Evolutionary conservation across 768 basidiomycete species (phyloP).

Genomic region (Dentipellis fragilis): DNA sequence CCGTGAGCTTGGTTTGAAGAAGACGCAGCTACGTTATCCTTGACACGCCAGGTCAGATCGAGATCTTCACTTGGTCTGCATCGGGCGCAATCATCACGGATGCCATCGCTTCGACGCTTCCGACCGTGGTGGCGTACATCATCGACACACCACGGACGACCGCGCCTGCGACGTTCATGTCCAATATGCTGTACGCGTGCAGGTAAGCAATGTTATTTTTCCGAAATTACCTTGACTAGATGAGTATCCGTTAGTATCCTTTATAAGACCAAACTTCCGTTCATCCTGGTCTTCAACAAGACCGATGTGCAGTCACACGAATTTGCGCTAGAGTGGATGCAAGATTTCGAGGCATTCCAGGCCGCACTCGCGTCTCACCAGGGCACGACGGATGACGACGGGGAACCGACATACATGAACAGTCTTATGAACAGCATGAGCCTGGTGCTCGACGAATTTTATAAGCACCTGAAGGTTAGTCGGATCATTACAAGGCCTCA

Average conservation of each 20-base stretch:
- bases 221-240: not conserved
- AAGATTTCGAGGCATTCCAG: conserved; percentile 94
- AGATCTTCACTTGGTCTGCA: conserved; percentile 99
- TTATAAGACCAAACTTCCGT: conserved; percentile 96
- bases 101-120: conserved; percentile 85
- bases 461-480: conserved; percentile 84
- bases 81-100: conserved; percentile 98
- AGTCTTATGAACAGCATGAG: conserved; percentile 99
- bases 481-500: not conserved
- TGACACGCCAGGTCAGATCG: conserved; percentile 98
- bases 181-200: conserved; percentile 99
- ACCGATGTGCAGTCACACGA: conserved; percentile 85
- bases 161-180: conserved; percentile 97
- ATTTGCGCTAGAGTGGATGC: conserved; percentile 97
- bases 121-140: conserved; percentile 92
- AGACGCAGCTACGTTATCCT: conserved; percentile 75
- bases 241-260: conserved; percentile 54
- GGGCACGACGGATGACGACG: conserved; percentile 63
- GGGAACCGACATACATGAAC: conserved; percentile 96
- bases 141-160: conserved; percentile 95
- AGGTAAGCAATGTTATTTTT: conserved; percentile 40
- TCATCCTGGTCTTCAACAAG: conserved; percentile 98
- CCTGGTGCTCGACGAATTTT: conserved; percentile 94
- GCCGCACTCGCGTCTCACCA: conserved; percentile 66
- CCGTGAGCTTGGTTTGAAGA: not conserved